Conservation (phyloP, 2,329 filamentous ascomycete species). For the Fusarium sp. region DNA sequence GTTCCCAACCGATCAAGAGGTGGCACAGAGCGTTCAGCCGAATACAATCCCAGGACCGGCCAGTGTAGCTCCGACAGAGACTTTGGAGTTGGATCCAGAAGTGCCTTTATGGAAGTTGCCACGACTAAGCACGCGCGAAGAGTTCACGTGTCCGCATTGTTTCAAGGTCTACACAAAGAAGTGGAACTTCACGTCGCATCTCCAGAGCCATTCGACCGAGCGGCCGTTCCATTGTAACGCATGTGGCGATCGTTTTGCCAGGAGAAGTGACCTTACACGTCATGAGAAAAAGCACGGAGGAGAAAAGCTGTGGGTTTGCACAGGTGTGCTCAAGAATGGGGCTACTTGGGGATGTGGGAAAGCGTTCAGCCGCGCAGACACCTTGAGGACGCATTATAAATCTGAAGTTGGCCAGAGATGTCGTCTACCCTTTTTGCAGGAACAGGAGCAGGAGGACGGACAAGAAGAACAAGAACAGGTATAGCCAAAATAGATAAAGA, state of each 20-base stretch:
- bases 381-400: too few species aligned
- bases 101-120: not conserved
- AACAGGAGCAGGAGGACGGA: too few species aligned
- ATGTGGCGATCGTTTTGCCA: fast-evolving
- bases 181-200: not conserved
- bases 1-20: not conserved
- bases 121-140: fast-evolving
- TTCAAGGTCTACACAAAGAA: not conserved
- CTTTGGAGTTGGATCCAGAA: fast-evolving
- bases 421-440: too few species aligned
- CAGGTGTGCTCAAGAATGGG: fast-evolving
- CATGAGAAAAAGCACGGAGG: fast-evolving
- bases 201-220: fast-evolving
- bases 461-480: too few species aligned
- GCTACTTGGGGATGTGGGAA: not conserved
- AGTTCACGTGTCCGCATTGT: not conserved
- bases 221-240: fast-evolving
- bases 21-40: fast-evolving
- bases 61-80: fast-evolving
- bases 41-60: fast-evolving
- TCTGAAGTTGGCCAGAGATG: too few species aligned
- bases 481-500: too few species aligned
- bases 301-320: fast-evolving
- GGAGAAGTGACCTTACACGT: fast-evolving
- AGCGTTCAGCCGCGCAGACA: not conserved